Evolutionary conservation across 2,329 filamentous ascomycete genomes (phyloP).

Genomic region (Pleurostoma richardsiae): DNA sequence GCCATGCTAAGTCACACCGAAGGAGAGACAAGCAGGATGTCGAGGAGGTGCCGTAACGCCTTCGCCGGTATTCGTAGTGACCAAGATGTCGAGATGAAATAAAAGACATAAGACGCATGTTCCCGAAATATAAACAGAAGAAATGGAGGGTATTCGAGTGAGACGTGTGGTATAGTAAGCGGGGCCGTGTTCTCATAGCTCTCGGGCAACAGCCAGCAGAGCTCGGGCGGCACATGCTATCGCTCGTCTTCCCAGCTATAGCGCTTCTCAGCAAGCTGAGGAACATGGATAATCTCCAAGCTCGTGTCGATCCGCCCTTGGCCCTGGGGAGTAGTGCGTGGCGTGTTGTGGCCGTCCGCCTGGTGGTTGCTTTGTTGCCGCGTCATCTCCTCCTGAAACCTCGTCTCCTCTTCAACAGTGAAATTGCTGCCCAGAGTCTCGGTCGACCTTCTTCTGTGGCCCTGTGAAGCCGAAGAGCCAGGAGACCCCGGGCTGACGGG

Average conservation of each 20-base stretch:
- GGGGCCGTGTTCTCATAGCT: too few species aligned
- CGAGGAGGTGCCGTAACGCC: too few species aligned
- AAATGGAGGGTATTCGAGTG: too few species aligned
- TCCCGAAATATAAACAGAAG: too few species aligned
- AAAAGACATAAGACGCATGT: too few species aligned
- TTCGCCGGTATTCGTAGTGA: too few species aligned
- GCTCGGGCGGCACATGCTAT: background rate
- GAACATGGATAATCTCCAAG: constrained; percentile 43
- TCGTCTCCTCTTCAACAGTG: constrained; percentile 45
- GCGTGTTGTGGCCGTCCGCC: constrained; percentile 5
- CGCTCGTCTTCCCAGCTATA: constrained; percentile 46
- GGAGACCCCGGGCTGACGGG: constrained; percentile 14
- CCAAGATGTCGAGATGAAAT: too few species aligned
- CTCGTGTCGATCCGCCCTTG: constrained; percentile 37
- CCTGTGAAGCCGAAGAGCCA: too few species aligned
- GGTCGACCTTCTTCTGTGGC: constrained; percentile 17
- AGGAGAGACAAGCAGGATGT: too few species aligned
- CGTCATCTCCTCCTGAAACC: constrained; percentile 12
- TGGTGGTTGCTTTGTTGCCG: constrained; percentile 14
- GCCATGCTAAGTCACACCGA: too few species aligned
- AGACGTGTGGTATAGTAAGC: too few species aligned
- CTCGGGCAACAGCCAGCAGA: too few species aligned
- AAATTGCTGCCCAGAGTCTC: constrained; percentile 53
- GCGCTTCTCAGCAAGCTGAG: constrained; percentile 41
- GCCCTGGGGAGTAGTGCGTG: constrained; percentile 19